Evolutionary conservation across 495 filamentous ascomycete genomes (phyloP).

Genomic region (Aspergillus conjunctus): DNA sequence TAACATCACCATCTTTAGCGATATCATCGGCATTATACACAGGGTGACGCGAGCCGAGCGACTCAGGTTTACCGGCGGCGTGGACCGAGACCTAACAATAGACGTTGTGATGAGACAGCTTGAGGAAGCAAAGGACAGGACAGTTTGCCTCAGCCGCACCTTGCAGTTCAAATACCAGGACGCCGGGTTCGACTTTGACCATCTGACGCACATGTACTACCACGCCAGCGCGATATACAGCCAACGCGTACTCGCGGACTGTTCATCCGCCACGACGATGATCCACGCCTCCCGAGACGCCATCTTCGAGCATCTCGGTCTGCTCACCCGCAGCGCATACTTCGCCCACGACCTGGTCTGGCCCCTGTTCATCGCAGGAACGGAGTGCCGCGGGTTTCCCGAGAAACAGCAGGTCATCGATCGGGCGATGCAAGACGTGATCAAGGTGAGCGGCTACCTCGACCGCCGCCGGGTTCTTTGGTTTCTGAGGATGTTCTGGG

Average conservation of each 20-base stretch:
- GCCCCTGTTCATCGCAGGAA: conserved; percentile 33
- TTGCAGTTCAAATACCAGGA: conserved; percentile 25
- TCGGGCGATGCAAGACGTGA: conserved; percentile 20
- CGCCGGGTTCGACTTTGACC: conserved; percentile 23
- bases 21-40: conserved; percentile 29
- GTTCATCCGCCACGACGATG: neutral
- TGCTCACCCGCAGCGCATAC: conserved; percentile 20
- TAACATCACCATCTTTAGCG: conserved; percentile 27
- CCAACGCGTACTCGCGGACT: conserved; percentile 26
- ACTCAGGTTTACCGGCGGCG: neutral
- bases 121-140: conserved; percentile 18
- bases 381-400: conserved; percentile 21
- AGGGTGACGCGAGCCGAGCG: conserved; percentile 26
- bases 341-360: conserved; percentile 33
- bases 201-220: conserved; percentile 30
- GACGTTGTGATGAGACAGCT: conserved; percentile 22
- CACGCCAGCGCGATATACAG: conserved; percentile 32
- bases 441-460: conserved; percentile 25
- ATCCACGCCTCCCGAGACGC: conserved; percentile 26
- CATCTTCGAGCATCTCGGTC: conserved; percentile 24
- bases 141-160: conserved; percentile 19
- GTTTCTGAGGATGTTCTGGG: conserved; percentile 26
- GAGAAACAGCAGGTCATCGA: conserved; percentile 14
- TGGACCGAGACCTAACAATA: neutral
- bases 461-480: conserved; percentile 28